Evolutionary conservation across 2,329 filamentous ascomycete species (phyloP).

Genomic region (Chaetomium olivaceum): DNA sequence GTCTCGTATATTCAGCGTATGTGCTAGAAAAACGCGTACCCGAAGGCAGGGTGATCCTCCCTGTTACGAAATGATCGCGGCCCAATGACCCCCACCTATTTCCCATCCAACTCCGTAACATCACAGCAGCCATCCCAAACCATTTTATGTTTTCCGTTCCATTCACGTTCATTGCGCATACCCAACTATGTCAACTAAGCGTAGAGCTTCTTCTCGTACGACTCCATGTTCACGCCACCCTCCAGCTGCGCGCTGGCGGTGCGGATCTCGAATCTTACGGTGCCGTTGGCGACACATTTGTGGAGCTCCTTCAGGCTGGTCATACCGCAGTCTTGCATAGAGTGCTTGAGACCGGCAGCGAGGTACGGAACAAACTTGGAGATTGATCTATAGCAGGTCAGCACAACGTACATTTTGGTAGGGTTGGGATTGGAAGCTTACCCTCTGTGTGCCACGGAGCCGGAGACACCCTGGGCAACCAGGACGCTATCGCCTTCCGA

Average conservation of each 20-base stretch:
- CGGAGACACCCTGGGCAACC: constrained; percentile 94
- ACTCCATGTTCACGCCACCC: constrained; percentile 97
- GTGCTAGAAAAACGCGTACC: neutral
- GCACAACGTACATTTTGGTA: constrained; percentile 22
- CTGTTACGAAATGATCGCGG: constrained; percentile 11
- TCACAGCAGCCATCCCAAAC: constrained; percentile 18
- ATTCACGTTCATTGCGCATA: constrained; percentile 14
- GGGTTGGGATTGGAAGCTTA: constrained; percentile 39
- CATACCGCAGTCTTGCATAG: constrained; percentile 90
- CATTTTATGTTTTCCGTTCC: constrained; percentile 14
- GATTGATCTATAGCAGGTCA: constrained; percentile 63
- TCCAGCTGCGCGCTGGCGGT: constrained; percentile 94
- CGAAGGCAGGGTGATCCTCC: constrained; percentile 7
- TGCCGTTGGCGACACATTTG: constrained; percentile 69
- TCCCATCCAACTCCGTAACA: constrained; percentile 25
- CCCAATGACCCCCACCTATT: constrained; percentile 10
- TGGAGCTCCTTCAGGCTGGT: constrained; percentile 78
- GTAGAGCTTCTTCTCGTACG: constrained; percentile 99
- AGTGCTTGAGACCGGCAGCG: constrained; percentile 93
- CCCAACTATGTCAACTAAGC: constrained; percentile 54
- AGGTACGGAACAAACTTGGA: constrained; percentile 97
- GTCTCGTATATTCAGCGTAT: constrained; percentile 1
- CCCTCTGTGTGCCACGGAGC: constrained; percentile 76
- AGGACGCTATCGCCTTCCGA: constrained; percentile 93
- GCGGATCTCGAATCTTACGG: constrained; percentile 87